Evolutionary conservation across 129 eudicot species (phyloP), one percentile per base, ranked within the genome.

Genomic region (Mikania micrantha): DNA sequence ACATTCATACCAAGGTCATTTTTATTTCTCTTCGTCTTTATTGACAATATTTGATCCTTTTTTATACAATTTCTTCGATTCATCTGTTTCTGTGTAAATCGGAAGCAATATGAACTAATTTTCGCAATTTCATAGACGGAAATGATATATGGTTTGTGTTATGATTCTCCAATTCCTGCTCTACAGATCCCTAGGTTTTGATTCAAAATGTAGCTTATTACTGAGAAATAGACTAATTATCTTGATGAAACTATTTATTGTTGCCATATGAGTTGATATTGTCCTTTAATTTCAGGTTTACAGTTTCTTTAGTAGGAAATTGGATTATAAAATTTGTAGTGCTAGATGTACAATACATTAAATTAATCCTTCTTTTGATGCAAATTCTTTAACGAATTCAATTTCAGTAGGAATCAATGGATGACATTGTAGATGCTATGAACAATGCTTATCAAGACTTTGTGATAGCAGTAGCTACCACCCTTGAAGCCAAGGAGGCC

Each of bases 371-470:
- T 24, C 16, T 38, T 38, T 22, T 56, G 39, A 7, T 36, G 66
- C 66, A 38, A 65, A 40, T 57, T 44, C 39, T 19, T 29, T 29
- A 66, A 66, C 28, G 20, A 48, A 44, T 29, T 45, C 5, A 25
- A 17, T 48, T 49, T 12, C 22, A 28, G 9, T 57, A 67, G 32
- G 53, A 72, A 36, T n/a, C 49, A 34, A 91, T 91, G 97, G 97
- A 91, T 66, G 82, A 49, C 77, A 83, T 88, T 4, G 96, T 91
- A 13, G 96, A 91, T 68, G 79, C 86, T 49, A 70, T 91, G 63
- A 83, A 78, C 72, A 88, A 11, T 28, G 96, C 97, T 0, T 88
- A 91, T 76, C 90, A 81, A 4, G 98, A 88, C 16, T 84, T 81
- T 10, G 66, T 91, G 29, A 32, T 70, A 21, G 95, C 96, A 48